Conservation (phyloP, 2,329 filamentous ascomycete species). For the Botryotinia globosa region DNA sequence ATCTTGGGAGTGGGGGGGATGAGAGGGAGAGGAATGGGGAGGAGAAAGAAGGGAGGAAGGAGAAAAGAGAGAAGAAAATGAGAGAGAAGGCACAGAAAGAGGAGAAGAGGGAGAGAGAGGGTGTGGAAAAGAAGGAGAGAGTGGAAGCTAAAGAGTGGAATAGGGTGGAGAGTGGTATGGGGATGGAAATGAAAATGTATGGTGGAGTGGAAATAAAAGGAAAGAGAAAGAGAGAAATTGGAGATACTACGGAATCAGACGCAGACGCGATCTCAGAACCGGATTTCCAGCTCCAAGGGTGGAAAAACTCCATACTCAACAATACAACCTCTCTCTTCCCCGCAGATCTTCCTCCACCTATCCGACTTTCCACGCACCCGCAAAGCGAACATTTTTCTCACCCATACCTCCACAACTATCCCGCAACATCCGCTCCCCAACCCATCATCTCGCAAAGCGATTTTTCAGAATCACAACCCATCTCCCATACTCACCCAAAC, state of each 20-base stretch:
- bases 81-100: not conserved
- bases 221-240: not conserved
- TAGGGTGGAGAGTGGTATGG: too few relatives aligned
- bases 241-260: not conserved
- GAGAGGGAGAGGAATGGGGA: conserved; percentile 14
- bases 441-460: too few relatives aligned
- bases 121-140: not conserved
- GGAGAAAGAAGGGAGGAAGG: not conserved
- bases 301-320: not conserved
- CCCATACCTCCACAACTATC: not conserved
- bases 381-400: not conserved
- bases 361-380: not conserved
- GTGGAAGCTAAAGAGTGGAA: not conserved
- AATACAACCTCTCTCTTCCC: not conserved
- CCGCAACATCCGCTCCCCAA: too few relatives aligned
- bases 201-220: not conserved
- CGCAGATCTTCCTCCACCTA: not conserved
- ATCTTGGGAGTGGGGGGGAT: conserved; percentile 19
- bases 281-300: conserved; percentile 1
- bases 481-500: not conserved
- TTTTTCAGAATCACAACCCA: not conserved
- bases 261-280: conserved; percentile 1
- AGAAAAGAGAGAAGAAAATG: not conserved
- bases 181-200: not conserved
- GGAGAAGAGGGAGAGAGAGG: not conserved